Percentiles rank a stretch among this genome's conserved stretches.
phyloP scores from a whole-genome alignment of 2,329 filamentous ascomycete species.

The Keithomyces neogunnii region DNA sequence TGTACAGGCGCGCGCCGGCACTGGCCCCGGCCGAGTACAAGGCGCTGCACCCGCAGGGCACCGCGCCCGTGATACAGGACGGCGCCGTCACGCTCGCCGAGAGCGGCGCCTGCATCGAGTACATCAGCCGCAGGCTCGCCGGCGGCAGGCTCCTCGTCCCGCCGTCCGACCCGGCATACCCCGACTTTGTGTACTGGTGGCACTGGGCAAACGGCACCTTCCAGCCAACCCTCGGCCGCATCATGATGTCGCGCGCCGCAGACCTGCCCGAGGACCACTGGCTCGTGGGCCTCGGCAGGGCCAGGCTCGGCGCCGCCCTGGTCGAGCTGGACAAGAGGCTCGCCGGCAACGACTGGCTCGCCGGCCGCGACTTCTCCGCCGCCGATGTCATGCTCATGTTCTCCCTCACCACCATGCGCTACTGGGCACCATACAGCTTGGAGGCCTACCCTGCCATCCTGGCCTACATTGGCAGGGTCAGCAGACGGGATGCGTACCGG shows the following conservation, averaged over 20 bases:
- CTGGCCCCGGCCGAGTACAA: conserved; percentile 30
- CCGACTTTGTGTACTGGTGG: conserved; percentile 58
- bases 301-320: conserved; percentile 30
- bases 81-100: conserved; percentile 47
- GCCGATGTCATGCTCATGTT: conserved; percentile 60
- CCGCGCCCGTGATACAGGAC: conserved; percentile 54
- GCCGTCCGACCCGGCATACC: conserved; percentile 39
- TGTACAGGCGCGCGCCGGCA: conserved; percentile 20
- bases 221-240: conserved; percentile 27
- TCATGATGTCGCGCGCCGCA: conserved; percentile 22
- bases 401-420: conserved; percentile 51
- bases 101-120: conserved; percentile 51
- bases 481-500: conserved; percentile 35
- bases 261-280: conserved; percentile 15
- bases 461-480: conserved; percentile 35
- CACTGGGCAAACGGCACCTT: conserved; percentile 46
- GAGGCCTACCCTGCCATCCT: conserved; percentile 33
- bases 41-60: conserved; percentile 39
- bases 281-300: conserved; percentile 18
- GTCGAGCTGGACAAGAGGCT: conserved; percentile 44
- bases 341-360: conserved; percentile 41
- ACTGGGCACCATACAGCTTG: conserved; percentile 37
- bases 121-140: conserved; percentile 48
- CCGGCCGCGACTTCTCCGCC: conserved; percentile 52
- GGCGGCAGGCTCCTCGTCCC: conserved; percentile 37